phyloP scores from a whole-genome alignment of 345 rosid genomes.

The Microcos paniculata region DNA sequence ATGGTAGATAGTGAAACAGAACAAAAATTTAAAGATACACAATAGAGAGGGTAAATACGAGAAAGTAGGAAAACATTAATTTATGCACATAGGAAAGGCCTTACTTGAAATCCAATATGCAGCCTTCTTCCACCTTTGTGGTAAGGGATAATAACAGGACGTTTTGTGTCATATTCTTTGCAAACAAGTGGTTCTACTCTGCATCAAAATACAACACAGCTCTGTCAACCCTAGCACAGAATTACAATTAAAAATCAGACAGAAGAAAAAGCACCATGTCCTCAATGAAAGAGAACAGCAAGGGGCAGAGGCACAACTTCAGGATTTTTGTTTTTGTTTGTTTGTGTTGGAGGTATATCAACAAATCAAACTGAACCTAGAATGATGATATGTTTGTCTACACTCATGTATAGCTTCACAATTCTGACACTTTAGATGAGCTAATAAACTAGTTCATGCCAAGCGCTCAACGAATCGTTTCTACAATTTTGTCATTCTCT shows the following conservation, averaged over 20 bases:
- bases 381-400: too few relatives aligned
- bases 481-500: background rate
- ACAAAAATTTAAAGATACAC: background rate
- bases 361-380: too few relatives aligned
- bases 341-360: too few relatives aligned
- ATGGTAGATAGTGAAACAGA: conserved; percentile 3
- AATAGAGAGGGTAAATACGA: background rate
- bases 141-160: conserved; percentile 91
- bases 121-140: conserved; percentile 95
- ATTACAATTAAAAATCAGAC: background rate
- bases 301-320: background rate
- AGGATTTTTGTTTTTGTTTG: background rate
- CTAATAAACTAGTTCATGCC: too few relatives aligned
- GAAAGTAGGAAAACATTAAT: background rate
- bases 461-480: too few relatives aligned
- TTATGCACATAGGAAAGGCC: background rate
- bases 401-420: too few relatives aligned
- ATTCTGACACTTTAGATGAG: too few relatives aligned
- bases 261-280: background rate
- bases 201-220: conserved; percentile 25
- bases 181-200: conserved; percentile 96
- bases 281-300: background rate
- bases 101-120: conserved; percentile 93
- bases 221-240: conserved; percentile 4
- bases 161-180: conserved; percentile 58